Evolutionary conservation across 2,329 filamentous ascomycete genomes (phyloP), one percentile per base, ranked within the genome.

Genomic region (Pseudogymnoascus sp.): DNA sequence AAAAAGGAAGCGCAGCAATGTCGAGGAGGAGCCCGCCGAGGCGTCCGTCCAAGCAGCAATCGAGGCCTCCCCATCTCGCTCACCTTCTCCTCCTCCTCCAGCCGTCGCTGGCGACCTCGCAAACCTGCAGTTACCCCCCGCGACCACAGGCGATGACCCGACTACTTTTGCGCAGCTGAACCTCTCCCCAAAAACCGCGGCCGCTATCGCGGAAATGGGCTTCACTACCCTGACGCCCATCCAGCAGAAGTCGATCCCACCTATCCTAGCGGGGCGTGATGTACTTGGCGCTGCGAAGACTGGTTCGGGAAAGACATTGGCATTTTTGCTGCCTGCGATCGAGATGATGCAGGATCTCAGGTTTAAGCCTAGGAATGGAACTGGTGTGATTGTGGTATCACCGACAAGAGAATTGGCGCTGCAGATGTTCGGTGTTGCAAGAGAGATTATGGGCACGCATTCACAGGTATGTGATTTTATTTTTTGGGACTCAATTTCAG

Each of bases 191-290:
- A 92, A 90, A 77, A 97, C 92, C 0, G 89, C 93, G 82, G 86
- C 89, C 78, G 93, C 92, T 7, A 92, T 71, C 73, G 78, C 87
- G 64, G 90, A 89, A 67, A 97, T 99, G 93, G 90, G 90, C 12
- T 97, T 97, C 74, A 88, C 89, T 72, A 93, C 83, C 59, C 97
- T 99, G 93, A 97, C 95, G 0, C 90, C 95, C 75, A 97, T 97
- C 69, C 95, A 97, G 76, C 84, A 86, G 70, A 84, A 89, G 73
- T 89, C 89, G 11, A 96, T 97, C 63, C 93, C 93, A 4, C 92
- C 93, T 18, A 81, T 96, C 56, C 81, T 97, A 65, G 91, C 93
- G 44, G 95, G 95, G 67, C 88, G 89, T 73, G 93, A 97, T 78
- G 90, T 97, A 21, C 84, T 99, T 50, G 95, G 95, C 71, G 93